phyloP scores from a whole-genome alignment of 495 filamentous ascomycete genomes.

The Sordaria brevicollis region DNA sequence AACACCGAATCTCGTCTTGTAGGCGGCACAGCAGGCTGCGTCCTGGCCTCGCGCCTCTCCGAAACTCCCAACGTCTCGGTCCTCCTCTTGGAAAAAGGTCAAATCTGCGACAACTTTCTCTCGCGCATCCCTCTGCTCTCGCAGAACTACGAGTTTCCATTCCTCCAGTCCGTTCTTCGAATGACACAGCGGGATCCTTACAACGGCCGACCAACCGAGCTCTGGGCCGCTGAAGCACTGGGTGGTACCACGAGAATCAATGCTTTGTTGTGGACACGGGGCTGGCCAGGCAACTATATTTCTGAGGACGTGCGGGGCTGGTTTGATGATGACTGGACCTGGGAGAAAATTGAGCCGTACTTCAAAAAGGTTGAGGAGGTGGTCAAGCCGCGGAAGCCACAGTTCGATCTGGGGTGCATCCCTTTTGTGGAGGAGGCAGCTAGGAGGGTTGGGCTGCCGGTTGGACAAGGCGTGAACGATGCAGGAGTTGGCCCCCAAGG shows the following conservation, averaged over 20 bases:
- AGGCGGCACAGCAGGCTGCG: constrained; percentile 38
- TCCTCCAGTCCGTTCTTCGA: constrained; percentile 10
- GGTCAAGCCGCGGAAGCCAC: constrained; percentile 1
- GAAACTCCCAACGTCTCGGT: constrained; percentile 34
- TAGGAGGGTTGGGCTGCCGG: constrained; percentile 3
- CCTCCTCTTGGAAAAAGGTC: constrained; percentile 39
- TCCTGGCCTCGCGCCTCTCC: constrained; percentile 39
- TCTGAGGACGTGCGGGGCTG: no score
- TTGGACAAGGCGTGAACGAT: constrained; percentile 11
- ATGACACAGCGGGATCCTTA: no score
- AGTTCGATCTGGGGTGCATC: neutral
- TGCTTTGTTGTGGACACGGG: constrained; percentile 16
- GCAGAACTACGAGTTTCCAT: constrained; percentile 9
- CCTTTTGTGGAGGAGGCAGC: constrained; percentile 6
- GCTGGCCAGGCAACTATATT: constrained; percentile 14
- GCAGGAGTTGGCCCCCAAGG: constrained; percentile 9
- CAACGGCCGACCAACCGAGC: neutral
- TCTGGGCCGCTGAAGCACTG: constrained; percentile 16
- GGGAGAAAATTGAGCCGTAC: constrained; percentile 19
- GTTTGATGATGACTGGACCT: constrained; percentile 17
- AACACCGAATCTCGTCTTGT: neutral
- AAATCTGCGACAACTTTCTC: constrained; percentile 23
- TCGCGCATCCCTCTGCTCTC: constrained; percentile 16
- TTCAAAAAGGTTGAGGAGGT: constrained; percentile 15
- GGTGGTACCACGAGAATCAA: constrained; percentile 20